These are phyloP conservation scores for Diaporthe capsici DNA, from an alignment of 2,329 filamentous ascomycete species.

Conservation along the genomic window DNA sequence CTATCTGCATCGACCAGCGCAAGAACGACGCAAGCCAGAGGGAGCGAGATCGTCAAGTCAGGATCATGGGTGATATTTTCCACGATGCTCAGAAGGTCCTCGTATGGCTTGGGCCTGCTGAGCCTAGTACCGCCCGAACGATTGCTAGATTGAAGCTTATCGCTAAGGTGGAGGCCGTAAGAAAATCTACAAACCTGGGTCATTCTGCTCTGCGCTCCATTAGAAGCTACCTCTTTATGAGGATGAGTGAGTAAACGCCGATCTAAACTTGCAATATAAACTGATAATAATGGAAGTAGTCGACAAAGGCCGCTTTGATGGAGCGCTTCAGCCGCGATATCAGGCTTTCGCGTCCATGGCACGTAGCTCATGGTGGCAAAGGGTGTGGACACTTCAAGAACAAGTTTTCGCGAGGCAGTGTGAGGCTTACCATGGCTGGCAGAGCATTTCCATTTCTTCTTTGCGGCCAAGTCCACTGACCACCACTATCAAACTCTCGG, in stretches of 20 bases:
- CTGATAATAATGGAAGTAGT: background rate
- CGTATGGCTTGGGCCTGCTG: constrained; percentile 6
- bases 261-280: no score
- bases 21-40: background rate
- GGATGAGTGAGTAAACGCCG: background rate
- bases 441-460: no score
- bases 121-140: background rate
- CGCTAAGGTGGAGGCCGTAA: no score
- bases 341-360: background rate
- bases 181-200: no score
- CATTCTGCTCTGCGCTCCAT: no score
- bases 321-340: no score
- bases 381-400: constrained; percentile 13
- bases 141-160: background rate
- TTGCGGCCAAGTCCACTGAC: no score
- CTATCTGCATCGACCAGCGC: constrained; percentile 15
- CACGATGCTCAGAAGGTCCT: background rate
- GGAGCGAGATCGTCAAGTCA: constrained; percentile 6
- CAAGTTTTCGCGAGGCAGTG: background rate
- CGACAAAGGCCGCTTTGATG: no score
- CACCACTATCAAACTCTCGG: no score
- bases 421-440: background rate
- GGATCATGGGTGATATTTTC: constrained; percentile 10
- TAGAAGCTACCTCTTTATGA: no score
- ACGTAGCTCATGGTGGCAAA: background rate